phyloP scores from a whole-genome alignment of 2,329 filamentous ascomycete species.

The Thermoascus crustaceus region DNA sequence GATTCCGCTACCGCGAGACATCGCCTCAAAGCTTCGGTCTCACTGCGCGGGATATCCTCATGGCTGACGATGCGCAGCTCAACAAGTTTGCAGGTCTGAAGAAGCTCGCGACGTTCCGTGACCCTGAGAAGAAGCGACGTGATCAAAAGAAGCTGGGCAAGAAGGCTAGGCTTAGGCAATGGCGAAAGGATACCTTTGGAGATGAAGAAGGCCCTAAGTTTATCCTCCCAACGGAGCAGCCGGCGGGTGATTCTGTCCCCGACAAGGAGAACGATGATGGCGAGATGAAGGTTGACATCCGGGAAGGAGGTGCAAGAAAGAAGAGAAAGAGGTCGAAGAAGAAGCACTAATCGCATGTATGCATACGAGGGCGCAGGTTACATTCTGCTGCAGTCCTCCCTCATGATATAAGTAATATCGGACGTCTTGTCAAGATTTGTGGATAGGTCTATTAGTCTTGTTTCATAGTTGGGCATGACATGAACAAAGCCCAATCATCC shows the following conservation, averaged over 20 bases:
- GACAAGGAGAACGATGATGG: slow-evolving; percentile 16
- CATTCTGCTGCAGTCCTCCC: too few relatives aligned
- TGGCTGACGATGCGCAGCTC: slow-evolving; percentile 74
- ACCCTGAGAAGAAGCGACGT: slow-evolving; percentile 77
- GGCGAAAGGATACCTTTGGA: slow-evolving; percentile 64
- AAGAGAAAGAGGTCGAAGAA: slow-evolving; percentile 41
- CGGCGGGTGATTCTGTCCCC: slow-evolving; percentile 8
- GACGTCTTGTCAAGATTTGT: too few relatives aligned
- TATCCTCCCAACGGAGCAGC: slow-evolving; percentile 19
- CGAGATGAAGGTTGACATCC: slow-evolving; percentile 33
- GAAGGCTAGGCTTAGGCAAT: slow-evolving; percentile 82
- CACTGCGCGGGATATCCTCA: slow-evolving; percentile 81
- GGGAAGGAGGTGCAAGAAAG: slow-evolving; percentile 30
- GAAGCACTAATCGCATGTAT: slow-evolving; percentile 26
- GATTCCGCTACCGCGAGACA: slow-evolving; percentile 90
- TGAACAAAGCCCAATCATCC: too few relatives aligned
- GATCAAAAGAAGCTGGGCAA: slow-evolving; percentile 86
- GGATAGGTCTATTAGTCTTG: too few relatives aligned
- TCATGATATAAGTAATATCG: too few relatives aligned
- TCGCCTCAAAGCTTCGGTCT: slow-evolving; percentile 85
- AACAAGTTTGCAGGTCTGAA: slow-evolving; percentile 91
- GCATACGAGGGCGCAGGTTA: background rate
- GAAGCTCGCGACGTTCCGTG: slow-evolving; percentile 85
- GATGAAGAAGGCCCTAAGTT: slow-evolving; percentile 45
- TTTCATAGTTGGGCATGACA: too few relatives aligned